phyloP scores from a whole-genome alignment of 169 alveolate species.

The Prorocentrum cordatum region DNA sequence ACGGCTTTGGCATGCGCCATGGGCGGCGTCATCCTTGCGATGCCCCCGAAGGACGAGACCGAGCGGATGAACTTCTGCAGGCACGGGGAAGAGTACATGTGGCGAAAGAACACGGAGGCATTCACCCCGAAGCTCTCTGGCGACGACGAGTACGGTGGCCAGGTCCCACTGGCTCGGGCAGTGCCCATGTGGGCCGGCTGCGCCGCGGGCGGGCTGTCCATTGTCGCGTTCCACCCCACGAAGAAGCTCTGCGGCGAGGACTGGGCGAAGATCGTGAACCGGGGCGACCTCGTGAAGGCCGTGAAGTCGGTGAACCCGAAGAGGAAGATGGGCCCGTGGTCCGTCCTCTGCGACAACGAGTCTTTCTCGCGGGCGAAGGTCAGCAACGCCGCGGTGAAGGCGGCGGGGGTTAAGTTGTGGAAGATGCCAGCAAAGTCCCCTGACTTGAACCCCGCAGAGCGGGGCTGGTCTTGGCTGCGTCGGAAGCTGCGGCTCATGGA shows the following conservation, averaged over 20 bases:
- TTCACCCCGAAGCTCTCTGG: not conserved
- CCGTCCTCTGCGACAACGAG: conserved; percentile 22
- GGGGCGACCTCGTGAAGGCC: not conserved
- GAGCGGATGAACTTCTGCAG: not conserved
- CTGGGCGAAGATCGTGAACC: not conserved
- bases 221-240: not conserved
- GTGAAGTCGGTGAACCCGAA: not conserved
- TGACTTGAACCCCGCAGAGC: conserved; percentile 4
- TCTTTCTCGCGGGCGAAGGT: not conserved
- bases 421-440: conserved; percentile 1
- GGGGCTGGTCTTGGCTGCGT: not conserved
- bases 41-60: not conserved
- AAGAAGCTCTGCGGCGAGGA: not conserved
- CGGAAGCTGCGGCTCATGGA: not conserved
- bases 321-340: not conserved
- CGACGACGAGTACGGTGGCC: not conserved
- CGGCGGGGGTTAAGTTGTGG: not conserved
- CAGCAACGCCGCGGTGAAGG: not conserved
- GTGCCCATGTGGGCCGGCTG: conserved; percentile 18
- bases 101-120: not conserved
- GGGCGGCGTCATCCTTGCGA: not conserved
- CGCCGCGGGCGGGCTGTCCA: not conserved
- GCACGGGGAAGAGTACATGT: not conserved
- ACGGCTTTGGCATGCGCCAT: not conserved
- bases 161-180: not conserved